Percentiles rank a stretch among this genome's conserved stretches.
Conservation (phyloP, 2,329 filamentous ascomycete genomes). For the Zasmidium cellare region DNA sequence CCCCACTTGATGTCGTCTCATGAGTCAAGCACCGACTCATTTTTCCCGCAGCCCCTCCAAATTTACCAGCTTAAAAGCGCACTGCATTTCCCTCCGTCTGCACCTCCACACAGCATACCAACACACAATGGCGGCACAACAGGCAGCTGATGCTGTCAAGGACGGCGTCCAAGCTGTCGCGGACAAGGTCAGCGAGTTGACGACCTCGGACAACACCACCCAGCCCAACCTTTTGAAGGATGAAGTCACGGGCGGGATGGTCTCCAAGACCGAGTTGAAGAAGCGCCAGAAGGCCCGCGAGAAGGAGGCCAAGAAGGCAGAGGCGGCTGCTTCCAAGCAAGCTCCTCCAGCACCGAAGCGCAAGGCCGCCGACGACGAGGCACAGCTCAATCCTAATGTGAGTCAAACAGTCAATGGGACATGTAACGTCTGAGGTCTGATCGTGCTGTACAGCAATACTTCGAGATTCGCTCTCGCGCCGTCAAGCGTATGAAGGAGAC, state of each 20-base stretch:
- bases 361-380: constrained; percentile 68
- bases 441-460: constrained; percentile 68
- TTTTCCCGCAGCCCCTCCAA: not conserved
- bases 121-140: constrained; percentile 34
- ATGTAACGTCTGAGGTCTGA: constrained; percentile 19
- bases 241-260: constrained; percentile 85
- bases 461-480: constrained; percentile 86
- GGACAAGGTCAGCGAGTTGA: constrained; percentile 36
- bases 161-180: constrained; percentile 36
- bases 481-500: constrained; percentile 75
- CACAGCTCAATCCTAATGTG: constrained; percentile 73
- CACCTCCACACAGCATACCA: too few species aligned
- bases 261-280: constrained; percentile 69
- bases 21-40: not conserved
- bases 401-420: constrained; percentile 35
- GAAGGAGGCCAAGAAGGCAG: constrained; percentile 82
- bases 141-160: constrained; percentile 39
- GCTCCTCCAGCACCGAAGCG: constrained; percentile 59
- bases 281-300: constrained; percentile 90
- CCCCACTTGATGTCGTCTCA: not conserved
- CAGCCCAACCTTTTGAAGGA: constrained; percentile 71
- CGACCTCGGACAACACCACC: constrained; percentile 21
- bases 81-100: not conserved
- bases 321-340: constrained; percentile 70
- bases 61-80: not conserved